phyloP scores from a whole-genome alignment of 2,329 filamentous ascomycete genomes.

The Xylaria sp. region DNA sequence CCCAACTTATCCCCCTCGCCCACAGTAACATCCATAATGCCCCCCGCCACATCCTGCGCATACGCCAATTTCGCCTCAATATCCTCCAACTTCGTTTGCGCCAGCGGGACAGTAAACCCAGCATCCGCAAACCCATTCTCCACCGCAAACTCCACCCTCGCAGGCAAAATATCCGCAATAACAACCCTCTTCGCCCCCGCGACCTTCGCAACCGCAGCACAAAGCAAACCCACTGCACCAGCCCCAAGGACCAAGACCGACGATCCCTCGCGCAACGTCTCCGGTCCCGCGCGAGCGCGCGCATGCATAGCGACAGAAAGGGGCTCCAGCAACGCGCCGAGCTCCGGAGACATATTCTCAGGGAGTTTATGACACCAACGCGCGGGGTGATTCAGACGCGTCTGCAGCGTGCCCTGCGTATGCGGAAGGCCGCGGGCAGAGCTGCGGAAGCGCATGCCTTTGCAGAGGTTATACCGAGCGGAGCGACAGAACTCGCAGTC shows the following conservation, averaged over 20 bases:
- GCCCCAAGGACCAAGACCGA: conserved; percentile 54
- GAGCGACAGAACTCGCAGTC: conserved; percentile 43
- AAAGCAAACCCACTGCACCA: conserved; percentile 56
- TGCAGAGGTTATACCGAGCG: conserved; percentile 60
- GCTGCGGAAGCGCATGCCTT: conserved; percentile 51
- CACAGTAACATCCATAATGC: conserved; percentile 35
- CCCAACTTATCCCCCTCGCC: conserved; percentile 41
- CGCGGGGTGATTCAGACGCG: conserved; percentile 51
- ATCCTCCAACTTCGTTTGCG: conserved; percentile 42
- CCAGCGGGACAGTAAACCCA: conserved; percentile 47
- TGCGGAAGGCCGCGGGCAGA: conserved; percentile 54
- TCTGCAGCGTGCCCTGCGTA: conserved; percentile 54
- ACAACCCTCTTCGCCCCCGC: conserved; percentile 41
- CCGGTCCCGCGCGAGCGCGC: conserved; percentile 37
- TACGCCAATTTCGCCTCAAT: conserved; percentile 50
- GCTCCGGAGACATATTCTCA: conserved; percentile 41
- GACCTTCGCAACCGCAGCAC: conserved; percentile 52
- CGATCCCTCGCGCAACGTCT: conserved; percentile 33
- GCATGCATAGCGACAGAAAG: conserved; percentile 57
- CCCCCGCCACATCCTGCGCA: conserved; percentile 45
- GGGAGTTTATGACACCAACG: conserved; percentile 55
- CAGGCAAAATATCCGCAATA: conserved; percentile 52
- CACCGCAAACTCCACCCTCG: conserved; percentile 53
- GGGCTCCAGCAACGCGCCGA: conserved; percentile 55
- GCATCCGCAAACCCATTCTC: conserved; percentile 52